Evolutionary conservation across 2,329 filamentous ascomycete genomes (phyloP).

Genomic region (Hirsutella minnesotensis): DNA sequence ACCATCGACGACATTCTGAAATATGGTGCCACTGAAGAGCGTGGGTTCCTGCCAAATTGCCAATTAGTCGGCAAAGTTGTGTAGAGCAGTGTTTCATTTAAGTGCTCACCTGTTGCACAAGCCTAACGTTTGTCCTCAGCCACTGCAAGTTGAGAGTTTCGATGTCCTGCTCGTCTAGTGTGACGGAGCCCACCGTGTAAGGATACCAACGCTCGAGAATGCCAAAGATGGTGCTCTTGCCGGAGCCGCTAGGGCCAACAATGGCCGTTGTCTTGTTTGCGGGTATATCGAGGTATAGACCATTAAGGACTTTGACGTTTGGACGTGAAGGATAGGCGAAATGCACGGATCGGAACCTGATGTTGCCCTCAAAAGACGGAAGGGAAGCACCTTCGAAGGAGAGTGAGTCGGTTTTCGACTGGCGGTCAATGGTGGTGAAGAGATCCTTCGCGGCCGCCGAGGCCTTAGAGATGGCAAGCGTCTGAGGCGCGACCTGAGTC

Average conservation of each 20-base stretch:
- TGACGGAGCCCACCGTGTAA: slow-evolving; percentile 30
- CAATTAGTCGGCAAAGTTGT: background rate
- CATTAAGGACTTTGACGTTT: slow-evolving; percentile 30
- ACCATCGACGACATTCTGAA: slow-evolving; percentile 39
- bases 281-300: slow-evolving; percentile 29
- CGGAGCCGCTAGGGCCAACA: slow-evolving; percentile 45
- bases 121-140: slow-evolving; percentile 38
- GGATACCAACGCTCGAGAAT: slow-evolving; percentile 50
- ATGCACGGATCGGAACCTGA: slow-evolving; percentile 33
- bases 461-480: slow-evolving; percentile 31
- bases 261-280: slow-evolving; percentile 38
- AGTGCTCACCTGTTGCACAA: slow-evolving; percentile 30
- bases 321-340: slow-evolving; percentile 49
- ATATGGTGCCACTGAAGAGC: slow-evolving; percentile 39
- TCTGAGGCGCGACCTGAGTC: slow-evolving; percentile 35
- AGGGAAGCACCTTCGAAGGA: slow-evolving; percentile 20
- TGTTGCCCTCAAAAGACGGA: slow-evolving; percentile 25
- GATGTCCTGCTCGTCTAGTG: slow-evolving; percentile 30
- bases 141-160: slow-evolving; percentile 34
- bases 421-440: slow-evolving; percentile 34
- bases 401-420: slow-evolving; percentile 29
- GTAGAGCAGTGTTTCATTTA: background rate
- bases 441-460: slow-evolving; percentile 33
- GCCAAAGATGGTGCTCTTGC: slow-evolving; percentile 46
- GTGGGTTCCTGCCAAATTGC: slow-evolving; percentile 42